These are phyloP conservation scores for Linnemannia schmuckeri DNA, from an alignment of 192 early-diverging fungal genomes.

Conservation along the genomic window DNA sequence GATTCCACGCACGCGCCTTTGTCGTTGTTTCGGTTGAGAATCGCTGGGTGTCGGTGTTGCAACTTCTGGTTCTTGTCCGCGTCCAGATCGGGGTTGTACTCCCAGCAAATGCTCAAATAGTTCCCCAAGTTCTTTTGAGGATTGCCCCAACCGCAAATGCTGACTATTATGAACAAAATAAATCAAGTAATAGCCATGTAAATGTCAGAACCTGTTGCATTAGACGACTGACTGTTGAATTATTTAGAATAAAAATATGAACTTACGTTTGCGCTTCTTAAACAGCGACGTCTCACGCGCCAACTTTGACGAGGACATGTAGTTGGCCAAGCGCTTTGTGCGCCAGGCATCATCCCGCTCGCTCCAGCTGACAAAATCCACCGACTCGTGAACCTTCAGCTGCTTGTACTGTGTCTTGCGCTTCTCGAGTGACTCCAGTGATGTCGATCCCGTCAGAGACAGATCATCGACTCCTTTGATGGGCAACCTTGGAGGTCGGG, in stretches of 20 bases:
- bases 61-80: conserved; percentile 45
- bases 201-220: not conserved
- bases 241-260: not conserved
- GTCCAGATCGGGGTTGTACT: conserved; percentile 43
- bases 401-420: conserved; percentile 46
- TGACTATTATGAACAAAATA: conserved; percentile 22
- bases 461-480: not conserved
- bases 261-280: conserved; percentile 51
- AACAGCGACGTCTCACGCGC: conserved; percentile 34
- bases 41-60: conserved; percentile 4
- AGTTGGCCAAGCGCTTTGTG: conserved; percentile 42
- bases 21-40: conserved; percentile 23
- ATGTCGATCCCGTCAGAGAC: not conserved
- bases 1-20: conserved; percentile 31
- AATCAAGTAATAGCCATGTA: not conserved
- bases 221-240: not conserved
- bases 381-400: conserved; percentile 22
- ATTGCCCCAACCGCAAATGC: conserved; percentile 55
- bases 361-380: conserved; percentile 47
- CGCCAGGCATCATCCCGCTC: conserved; percentile 49
- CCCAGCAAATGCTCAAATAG: conserved; percentile 55
- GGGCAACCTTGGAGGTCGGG: conserved; percentile 4
- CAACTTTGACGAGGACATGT: conserved; percentile 34
- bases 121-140: conserved; percentile 51
- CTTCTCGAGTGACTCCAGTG: conserved; percentile 20